A percentile compares a stretch with the other conserved stretches of the same genome.
These are phyloP conservation scores for Apiotrichum siamense DNA, from an alignment of 1,284 basidiomycete species.

Conservation along the genomic window DNA sequence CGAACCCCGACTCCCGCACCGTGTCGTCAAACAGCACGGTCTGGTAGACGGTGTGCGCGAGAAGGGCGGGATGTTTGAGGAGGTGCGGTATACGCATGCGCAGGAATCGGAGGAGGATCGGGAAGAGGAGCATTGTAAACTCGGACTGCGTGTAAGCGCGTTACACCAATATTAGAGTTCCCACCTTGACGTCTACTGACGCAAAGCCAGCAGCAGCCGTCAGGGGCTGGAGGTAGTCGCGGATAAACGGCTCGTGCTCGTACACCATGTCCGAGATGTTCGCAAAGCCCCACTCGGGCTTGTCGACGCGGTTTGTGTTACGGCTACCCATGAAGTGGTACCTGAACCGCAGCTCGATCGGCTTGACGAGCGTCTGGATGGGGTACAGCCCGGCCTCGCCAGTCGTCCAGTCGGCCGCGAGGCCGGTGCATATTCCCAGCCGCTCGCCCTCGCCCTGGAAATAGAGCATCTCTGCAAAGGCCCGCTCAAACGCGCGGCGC, in stretches of 20 bases:
- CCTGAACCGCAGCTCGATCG: constrained; percentile 80
- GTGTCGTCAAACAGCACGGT: constrained; percentile 79
- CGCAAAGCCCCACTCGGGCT: constrained; percentile 97
- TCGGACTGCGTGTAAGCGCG: constrained; percentile 56
- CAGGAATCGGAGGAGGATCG: constrained; percentile 65
- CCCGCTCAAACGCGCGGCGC: constrained; percentile 61
- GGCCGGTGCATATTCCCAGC: constrained; percentile 1
- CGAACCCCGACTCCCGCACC: constrained; percentile 69
- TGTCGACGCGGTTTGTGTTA: constrained; percentile 87
- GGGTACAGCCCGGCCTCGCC: constrained; percentile 64
- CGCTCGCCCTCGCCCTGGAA: constrained; percentile 60
- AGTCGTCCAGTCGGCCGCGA: constrained; percentile 5
- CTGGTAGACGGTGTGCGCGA: constrained; percentile 94
- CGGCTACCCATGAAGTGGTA: constrained; percentile 89
- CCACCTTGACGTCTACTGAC: constrained; percentile 67
- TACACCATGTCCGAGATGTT: constrained; percentile 78
- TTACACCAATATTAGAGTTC: constrained; percentile 24
- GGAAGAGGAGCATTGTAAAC: constrained; percentile 65
- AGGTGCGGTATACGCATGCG: constrained; percentile 67
- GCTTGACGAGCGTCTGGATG: constrained; percentile 74
- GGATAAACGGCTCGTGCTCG: constrained; percentile 72
- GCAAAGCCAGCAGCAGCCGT: constrained; percentile 59
- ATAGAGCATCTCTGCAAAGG: constrained; percentile 66
- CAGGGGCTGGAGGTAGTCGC: constrained; percentile 67
- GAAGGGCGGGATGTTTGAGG: constrained; percentile 68